phyloP scores from a whole-genome alignment of 2,329 filamentous ascomycete species.

The Aspergillus sp. region DNA sequence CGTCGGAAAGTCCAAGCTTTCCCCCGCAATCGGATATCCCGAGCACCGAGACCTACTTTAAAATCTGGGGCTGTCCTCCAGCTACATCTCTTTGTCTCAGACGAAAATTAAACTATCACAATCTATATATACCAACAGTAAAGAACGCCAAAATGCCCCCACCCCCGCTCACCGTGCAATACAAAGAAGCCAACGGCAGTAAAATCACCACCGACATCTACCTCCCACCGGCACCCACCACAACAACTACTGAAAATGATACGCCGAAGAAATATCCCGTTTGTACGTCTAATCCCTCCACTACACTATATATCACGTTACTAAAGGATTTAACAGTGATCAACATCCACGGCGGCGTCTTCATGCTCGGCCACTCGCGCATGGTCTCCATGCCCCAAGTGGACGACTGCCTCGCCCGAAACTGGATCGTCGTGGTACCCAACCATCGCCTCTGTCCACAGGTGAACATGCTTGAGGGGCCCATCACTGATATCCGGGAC shows the following conservation, averaged over 20 bases:
- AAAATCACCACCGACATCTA: slow-evolving; percentile 32
- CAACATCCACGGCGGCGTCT: slow-evolving; percentile 48
- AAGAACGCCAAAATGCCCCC: slow-evolving; percentile 14
- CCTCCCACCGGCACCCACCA: slow-evolving; percentile 4
- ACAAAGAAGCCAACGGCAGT: slow-evolving; percentile 26
- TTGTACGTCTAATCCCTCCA: slow-evolving; percentile 17
- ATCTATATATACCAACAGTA: not conserved
- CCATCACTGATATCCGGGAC: slow-evolving; percentile 50
- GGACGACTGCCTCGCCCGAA: slow-evolving; percentile 39
- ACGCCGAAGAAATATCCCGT: slow-evolving; percentile 23
- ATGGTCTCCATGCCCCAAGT: slow-evolving; percentile 45
- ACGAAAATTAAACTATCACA: no score
- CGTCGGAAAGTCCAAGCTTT: not conserved
- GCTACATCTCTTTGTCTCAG: no score
- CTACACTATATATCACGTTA: not conserved
- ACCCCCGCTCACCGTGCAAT: slow-evolving; percentile 21
- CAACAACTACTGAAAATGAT: not conserved
- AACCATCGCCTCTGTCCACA: slow-evolving; percentile 49
- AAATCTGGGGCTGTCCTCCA: not conserved
- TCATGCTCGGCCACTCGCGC: slow-evolving; percentile 44
- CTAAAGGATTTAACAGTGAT: slow-evolving; percentile 30
- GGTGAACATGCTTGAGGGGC: slow-evolving; percentile 47
- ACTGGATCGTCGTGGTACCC: slow-evolving; percentile 44
- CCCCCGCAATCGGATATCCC: slow-evolving; percentile 5
- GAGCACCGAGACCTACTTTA: not conserved